Evolutionary conservation across 345 rosid species (phyloP), one percentile per base, ranked within the genome.

Genomic region (Populus simonii): DNA sequence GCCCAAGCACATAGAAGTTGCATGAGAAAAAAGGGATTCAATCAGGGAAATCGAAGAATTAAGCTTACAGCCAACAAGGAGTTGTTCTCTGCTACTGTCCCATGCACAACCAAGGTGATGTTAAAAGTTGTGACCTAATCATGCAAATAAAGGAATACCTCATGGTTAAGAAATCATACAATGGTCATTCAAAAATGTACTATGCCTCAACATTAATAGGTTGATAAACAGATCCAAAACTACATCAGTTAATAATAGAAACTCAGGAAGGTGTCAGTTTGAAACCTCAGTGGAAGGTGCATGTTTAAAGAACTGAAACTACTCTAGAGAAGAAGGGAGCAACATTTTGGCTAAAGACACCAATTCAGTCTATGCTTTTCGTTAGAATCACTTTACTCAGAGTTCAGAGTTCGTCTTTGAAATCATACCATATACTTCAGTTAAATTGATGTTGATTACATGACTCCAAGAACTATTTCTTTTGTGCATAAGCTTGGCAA

Each of bases 71-170:
- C 55, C 66, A 68, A 80, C 47, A 74, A 65, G 75, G 76, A 31
- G 79, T 86, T 86, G 73, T 86, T 83, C 84, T 95, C 99, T 8
- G 98, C 89, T 66, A 93, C 80, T 69, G 98, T 92, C 71, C 99
- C 98, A 76, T 83, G 98, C 85, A 92, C 97, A 43, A 94, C 94
- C 87, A 90, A 71, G 35, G 91, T 87, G 76, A 93, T 89, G 79
- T 93, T 91, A 84, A 93, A 93, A 79, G 98, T 93, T 31, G 89
- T 89, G 73, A 93, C 88, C 97, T 93, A 92, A 82, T 67, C 45
- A 67, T 31, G 49, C 47, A 73, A 38, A 20, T 49, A 53, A 31
- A 55, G 39, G 59, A 23, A 55, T 1, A 16, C 67, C 39, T 78
- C 36, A 3, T 22, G 41, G 22, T 47, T 76, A 15, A 65, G 45